Percentiles rank a stretch among this genome's conserved stretches.
These are phyloP conservation scores for Nothophaeocryptopus gaeumannii DNA, from an alignment of 2,329 filamentous ascomycete species.

Conservation along the genomic window DNA sequence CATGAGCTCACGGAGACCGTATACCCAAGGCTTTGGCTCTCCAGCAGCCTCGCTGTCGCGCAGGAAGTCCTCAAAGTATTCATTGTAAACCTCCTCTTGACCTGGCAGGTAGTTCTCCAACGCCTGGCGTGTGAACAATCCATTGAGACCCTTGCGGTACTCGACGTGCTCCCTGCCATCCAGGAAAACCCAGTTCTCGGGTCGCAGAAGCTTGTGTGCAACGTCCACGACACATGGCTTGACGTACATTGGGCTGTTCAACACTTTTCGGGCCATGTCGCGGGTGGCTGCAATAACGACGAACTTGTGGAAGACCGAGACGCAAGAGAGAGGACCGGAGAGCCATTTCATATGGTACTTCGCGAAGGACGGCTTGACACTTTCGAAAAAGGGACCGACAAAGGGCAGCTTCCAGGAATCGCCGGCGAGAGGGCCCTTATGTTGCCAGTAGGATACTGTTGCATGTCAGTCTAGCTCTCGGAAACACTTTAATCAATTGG, in stretches of 20 bases:
- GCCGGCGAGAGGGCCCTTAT: conserved; percentile 48
- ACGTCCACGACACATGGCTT: conserved; percentile 96
- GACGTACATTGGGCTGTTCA: conserved; percentile 88
- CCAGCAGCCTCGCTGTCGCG: conserved; percentile 66
- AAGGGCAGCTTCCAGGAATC: conserved; percentile 50
- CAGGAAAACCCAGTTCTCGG: conserved; percentile 94
- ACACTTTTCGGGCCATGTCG: conserved; percentile 93
- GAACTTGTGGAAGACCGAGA: conserved; percentile 99
- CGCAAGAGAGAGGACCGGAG: conserved; percentile 88
- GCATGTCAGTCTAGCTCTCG: too few species aligned
- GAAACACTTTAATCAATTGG: too few species aligned
- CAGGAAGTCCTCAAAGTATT: conserved; percentile 78
- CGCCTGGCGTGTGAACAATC: conserved; percentile 86
- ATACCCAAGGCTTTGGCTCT: conserved; percentile 83
- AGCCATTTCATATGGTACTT: conserved; percentile 91
- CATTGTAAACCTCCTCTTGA: conserved; percentile 86
- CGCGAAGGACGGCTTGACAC: conserved; percentile 85
- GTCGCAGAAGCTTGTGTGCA: conserved; percentile 87
- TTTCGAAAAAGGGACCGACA: conserved; percentile 90
- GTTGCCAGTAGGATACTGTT: conserved; percentile 46
- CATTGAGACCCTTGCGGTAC: conserved; percentile 94
- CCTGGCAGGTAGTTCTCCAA: conserved; percentile 85
- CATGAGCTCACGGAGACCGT: conserved; percentile 88
- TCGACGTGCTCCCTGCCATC: conserved; percentile 94
- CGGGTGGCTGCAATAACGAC: conserved; percentile 94